Conservation (phyloP, 805 yeast genomes). For the Wickerhamomyces canadensis region DNA sequence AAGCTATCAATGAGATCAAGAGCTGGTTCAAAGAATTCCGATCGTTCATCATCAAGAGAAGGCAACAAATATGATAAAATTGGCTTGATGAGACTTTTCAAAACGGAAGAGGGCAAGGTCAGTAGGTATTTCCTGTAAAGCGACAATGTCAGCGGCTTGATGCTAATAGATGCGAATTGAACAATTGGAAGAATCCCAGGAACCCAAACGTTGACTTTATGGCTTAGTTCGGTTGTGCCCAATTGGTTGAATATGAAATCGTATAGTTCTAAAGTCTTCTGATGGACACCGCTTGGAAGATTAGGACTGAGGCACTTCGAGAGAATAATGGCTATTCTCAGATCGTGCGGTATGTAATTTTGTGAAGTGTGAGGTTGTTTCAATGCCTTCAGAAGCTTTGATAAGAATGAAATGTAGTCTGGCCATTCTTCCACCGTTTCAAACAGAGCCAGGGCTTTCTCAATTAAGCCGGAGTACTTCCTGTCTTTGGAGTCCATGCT, state of each 20-base stretch:
- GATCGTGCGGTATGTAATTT: slow-evolving; percentile 62
- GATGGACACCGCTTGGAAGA: slow-evolving; percentile 94
- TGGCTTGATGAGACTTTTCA: slow-evolving; percentile 61
- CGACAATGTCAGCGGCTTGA: slow-evolving; percentile 70
- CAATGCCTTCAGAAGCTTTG: slow-evolving; percentile 71
- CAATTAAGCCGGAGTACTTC: slow-evolving; percentile 62
- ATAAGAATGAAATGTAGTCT: slow-evolving; percentile 86
- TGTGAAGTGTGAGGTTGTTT: slow-evolving; percentile 36
- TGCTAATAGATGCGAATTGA: slow-evolving; percentile 84
- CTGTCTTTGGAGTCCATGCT: slow-evolving; percentile 55
- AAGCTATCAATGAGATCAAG: slow-evolving; percentile 56
- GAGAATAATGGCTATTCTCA: slow-evolving; percentile 62
- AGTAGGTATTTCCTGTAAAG: slow-evolving; percentile 54
- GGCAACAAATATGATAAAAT: slow-evolving; percentile 71
- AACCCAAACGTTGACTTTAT: slow-evolving; percentile 69
- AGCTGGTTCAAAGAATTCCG: slow-evolving; percentile 68
- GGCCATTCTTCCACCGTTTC: slow-evolving; percentile 96
- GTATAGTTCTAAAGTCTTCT: slow-evolving; percentile 77
- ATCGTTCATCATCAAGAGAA: slow-evolving; percentile 88
- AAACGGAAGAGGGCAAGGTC: slow-evolving; percentile 39
- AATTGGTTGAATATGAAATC: slow-evolving; percentile 61
- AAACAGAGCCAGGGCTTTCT: slow-evolving; percentile 66
- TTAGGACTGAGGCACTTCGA: slow-evolving; percentile 75
- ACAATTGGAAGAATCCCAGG: slow-evolving; percentile 90
- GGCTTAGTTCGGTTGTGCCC: slow-evolving; percentile 47